Evolutionary conservation across 306 rosid species (phyloP).

Genomic region (Sicyos edulis): DNA sequence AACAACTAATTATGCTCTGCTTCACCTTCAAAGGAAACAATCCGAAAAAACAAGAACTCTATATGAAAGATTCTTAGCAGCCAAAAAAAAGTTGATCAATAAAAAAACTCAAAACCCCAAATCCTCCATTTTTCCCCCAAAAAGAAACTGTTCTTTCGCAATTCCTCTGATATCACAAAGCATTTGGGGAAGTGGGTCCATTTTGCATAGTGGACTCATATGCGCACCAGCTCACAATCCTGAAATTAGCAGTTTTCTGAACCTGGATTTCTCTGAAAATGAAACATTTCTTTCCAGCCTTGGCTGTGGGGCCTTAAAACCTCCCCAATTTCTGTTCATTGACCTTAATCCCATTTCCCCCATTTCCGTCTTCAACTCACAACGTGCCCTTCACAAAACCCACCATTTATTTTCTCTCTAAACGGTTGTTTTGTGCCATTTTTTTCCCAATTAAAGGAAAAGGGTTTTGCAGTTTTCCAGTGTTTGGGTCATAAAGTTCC

Average conservation of each 20-base stretch:
- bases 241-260: not conserved
- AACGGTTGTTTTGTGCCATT: constrained; percentile 33
- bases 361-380: not conserved
- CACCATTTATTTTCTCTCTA: not conserved
- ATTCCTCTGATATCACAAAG: not conserved
- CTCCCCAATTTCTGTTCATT: not conserved
- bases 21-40: not conserved
- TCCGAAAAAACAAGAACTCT: not conserved
- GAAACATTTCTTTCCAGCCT: not conserved
- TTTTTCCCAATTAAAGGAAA: constrained; percentile 1
- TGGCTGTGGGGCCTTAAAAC: constrained; percentile 5
- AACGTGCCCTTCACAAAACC: not conserved
- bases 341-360: not conserved
- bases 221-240: constrained; percentile 76
- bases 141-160: not conserved
- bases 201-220: constrained; percentile 10
- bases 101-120: not conserved
- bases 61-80: not conserved
- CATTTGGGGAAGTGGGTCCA: constrained; percentile 17
- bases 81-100: not conserved
- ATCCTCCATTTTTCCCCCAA: not conserved
- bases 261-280: not conserved
- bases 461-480: constrained; percentile 24
- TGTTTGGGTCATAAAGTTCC: constrained; percentile 31
- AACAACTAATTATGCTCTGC: not conserved